A percentile compares a stretch with the other conserved stretches of the same genome.
These are phyloP conservation scores for Suillus subaureus DNA, from an alignment of 768 basidiomycete species.

Conservation along the genomic window DNA sequence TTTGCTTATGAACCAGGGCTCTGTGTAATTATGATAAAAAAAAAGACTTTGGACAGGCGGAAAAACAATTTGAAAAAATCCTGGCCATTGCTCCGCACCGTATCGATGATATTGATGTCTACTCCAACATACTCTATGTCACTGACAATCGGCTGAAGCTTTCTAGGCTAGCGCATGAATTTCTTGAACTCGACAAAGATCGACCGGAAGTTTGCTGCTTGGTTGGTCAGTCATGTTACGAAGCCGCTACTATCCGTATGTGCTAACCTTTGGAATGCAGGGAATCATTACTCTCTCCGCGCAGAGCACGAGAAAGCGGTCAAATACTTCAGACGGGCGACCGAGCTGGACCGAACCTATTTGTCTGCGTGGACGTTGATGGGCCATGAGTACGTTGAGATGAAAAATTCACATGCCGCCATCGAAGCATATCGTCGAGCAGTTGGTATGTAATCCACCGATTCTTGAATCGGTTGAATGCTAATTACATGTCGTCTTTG, in stretches of 20 bases:
- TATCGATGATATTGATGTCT: conserved; percentile 93
- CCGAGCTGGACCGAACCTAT: conserved; percentile 93
- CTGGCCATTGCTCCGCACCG: conserved; percentile 81
- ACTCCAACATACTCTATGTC: conserved; percentile 96
- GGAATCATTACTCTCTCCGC: conserved; percentile 96
- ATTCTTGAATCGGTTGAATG: not conserved
- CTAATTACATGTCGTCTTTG: not conserved
- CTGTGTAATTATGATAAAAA: conserved; percentile 6
- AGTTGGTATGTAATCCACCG: conserved; percentile 65
- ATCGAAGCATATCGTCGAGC: conserved; percentile 97
- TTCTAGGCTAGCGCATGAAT: conserved; percentile 90
- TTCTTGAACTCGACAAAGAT: conserved; percentile 86
- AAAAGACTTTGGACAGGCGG: conserved; percentile 86
- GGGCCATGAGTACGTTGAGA: conserved; percentile 98
- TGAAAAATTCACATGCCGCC: conserved; percentile 99
- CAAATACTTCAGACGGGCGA: conserved; percentile 91
- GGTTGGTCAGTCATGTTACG: conserved; percentile 62
- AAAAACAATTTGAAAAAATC: conserved; percentile 83
- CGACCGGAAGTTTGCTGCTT: conserved; percentile 96
- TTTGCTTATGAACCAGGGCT: conserved; percentile 3
- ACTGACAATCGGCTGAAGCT: conserved; percentile 87
- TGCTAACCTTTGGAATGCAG: conserved; percentile 43
- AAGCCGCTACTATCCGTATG: no score
- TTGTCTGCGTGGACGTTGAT: conserved; percentile 98
- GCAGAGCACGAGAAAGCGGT: conserved; percentile 96